Percentiles rank a stretch among this genome's conserved stretches.
These are phyloP conservation scores for Carex littledalei DNA, from an alignment of 176 grass and related monocot species.

Conservation along the genomic window DNA sequence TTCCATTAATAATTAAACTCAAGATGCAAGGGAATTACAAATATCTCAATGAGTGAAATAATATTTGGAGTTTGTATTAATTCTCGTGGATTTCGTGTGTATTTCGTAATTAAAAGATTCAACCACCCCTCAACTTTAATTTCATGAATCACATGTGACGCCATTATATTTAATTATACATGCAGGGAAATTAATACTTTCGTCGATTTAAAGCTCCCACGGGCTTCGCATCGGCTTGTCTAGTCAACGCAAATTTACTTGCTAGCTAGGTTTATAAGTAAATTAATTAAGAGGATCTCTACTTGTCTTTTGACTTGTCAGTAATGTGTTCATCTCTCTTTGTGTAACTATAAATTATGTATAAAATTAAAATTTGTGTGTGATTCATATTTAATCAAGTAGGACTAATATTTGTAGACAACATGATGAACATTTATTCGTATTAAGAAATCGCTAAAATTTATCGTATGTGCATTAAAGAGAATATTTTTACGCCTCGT, in stretches of 20 bases:
- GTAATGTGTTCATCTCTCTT: too few relatives aligned
- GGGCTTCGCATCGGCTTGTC: background rate
- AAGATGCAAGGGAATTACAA: background rate
- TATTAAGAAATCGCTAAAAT: too few relatives aligned
- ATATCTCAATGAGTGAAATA: background rate
- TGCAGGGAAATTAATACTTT: background rate
- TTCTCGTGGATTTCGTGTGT: background rate
- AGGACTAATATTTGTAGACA: too few relatives aligned
- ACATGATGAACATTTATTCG: too few relatives aligned
- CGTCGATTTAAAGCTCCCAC: background rate
- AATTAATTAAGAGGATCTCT: background rate
- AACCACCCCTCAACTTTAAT: background rate
- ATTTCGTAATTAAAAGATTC: background rate
- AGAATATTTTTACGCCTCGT: too few relatives aligned
- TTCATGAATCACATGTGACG: constrained; percentile 5
- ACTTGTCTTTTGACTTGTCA: too few relatives aligned
- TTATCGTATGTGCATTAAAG: too few relatives aligned
- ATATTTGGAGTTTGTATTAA: background rate
- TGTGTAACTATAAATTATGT: too few relatives aligned
- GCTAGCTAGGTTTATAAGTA: background rate
- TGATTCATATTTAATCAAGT: too few relatives aligned
- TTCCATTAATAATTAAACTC: background rate
- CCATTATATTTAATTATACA: background rate
- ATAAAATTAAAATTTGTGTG: too few relatives aligned
- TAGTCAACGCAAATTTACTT: background rate